Base-by-base conservation (phyloP, 139 green algal species). In the Chlorella sp. region DNA sequence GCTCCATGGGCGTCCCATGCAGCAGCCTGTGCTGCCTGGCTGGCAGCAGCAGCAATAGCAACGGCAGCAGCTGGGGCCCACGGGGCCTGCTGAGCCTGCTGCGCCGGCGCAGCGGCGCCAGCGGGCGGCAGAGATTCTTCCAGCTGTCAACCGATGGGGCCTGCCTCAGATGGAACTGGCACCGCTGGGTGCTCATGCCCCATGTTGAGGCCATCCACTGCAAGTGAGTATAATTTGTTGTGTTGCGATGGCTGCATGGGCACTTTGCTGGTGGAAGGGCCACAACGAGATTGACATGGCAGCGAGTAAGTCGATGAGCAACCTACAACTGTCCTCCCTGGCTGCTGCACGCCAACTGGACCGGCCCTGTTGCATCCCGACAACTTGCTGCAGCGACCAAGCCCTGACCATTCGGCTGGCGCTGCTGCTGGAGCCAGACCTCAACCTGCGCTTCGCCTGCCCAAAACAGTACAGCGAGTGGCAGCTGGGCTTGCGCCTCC, bases 341-440 rank as follows among this genome's bases (percentile, higher is more conserved):
- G 12, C 44, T 55, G 44, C 44, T 55, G 44, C 7, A 55, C 44
- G 11, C 11, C 44, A 55, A 7, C 44, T 11, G 7, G 11, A 11
- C 44, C 44, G 44, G 7, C n/a, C 6, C 11, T 11, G 17, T 36
- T 41, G 13, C 73, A 25, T 25, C 63, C 62, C 23, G 25, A 25
- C 47, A 41, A 13, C 47, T 12, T 36, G 4, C 26, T 60, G 76
- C 26, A 86, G 86, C 38, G 76, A 84, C 6, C 79, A 88, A 18
- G 72, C 80, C 30, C 60, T 89, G 20, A 89, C 85, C 30, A 88
- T 93, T 55, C 87, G 60, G 1, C 81, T 92, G 9, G 60, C 55
- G 11, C 87, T 92, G 38, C 73, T 87, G 1, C 26, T 92, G 51
- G 89, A 92, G 41, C 88, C 87, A 20, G 89, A 92, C 73, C 84